Evolutionary conservation across 495 filamentous ascomycete genomes (phyloP).

Genomic region (Apodospora peruviana): DNA sequence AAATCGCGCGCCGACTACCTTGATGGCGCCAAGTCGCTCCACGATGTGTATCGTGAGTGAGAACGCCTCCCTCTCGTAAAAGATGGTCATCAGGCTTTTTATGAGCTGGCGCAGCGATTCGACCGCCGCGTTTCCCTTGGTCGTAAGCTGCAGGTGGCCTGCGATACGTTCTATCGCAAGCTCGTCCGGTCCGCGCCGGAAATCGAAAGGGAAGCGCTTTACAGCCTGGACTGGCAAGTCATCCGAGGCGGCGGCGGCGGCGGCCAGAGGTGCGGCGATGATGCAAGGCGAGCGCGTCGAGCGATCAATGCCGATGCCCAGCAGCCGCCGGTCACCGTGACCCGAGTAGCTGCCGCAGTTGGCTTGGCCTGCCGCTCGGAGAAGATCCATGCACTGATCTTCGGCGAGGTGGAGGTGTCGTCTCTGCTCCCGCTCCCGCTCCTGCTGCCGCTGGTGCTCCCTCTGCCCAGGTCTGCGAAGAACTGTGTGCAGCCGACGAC

Average conservation of each 20-base stretch:
- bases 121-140: slow-evolving; percentile 9
- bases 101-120: slow-evolving; percentile 45
- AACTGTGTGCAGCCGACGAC: slow-evolving; percentile 47
- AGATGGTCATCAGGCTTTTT: slow-evolving; percentile 52
- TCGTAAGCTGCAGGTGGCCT: slow-evolving; percentile 14
- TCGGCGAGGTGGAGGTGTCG: slow-evolving; percentile 56
- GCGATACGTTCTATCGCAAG: slow-evolving; percentile 44
- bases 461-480: slow-evolving; percentile 6
- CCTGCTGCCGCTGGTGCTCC: background rate
- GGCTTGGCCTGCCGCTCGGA: slow-evolving; percentile 45
- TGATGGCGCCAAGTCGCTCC: slow-evolving; percentile 33
- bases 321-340: slow-evolving; percentile 25
- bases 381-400: slow-evolving; percentile 52
- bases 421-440: slow-evolving; percentile 28
- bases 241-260: slow-evolving; percentile 23
- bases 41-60: slow-evolving; percentile 47
- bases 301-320: slow-evolving; percentile 65
- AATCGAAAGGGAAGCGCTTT: slow-evolving; percentile 59
- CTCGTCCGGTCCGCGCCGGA: slow-evolving; percentile 40
- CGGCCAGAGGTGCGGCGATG: slow-evolving; percentile 46
- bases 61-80: slow-evolving; percentile 64
- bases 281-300: slow-evolving; percentile 60
- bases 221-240: slow-evolving; percentile 24
- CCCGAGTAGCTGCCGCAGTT: slow-evolving; percentile 39
- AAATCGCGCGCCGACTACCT: slow-evolving; percentile 47